These are phyloP conservation scores for Mariannaea elegans DNA, from an alignment of 2,329 filamentous ascomycete genomes.

Conservation along the genomic window DNA sequence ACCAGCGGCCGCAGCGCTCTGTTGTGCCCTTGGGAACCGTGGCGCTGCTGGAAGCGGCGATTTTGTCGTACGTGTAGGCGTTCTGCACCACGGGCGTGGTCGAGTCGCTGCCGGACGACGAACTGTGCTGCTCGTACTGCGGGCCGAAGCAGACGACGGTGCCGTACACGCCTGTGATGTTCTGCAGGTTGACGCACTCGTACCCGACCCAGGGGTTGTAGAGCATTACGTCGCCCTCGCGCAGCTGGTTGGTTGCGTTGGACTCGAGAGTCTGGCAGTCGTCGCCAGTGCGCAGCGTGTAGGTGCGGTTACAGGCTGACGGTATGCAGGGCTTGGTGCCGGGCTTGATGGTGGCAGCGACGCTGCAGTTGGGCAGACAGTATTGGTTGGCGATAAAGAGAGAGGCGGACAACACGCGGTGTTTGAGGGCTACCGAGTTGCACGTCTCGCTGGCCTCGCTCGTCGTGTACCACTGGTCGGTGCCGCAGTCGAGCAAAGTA, in stretches of 20 bases:
- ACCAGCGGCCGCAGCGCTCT: not conserved
- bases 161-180: not conserved
- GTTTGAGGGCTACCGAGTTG: not conserved
- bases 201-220: conserved; percentile 3
- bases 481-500: not conserved
- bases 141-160: not conserved
- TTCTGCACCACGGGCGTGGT: not conserved
- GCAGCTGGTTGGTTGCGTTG: not conserved
- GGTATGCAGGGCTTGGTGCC: not conserved
- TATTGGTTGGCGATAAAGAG: not conserved
- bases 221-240: not conserved
- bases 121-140: not conserved
- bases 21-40: conserved; percentile 1
- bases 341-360: not conserved
- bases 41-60: not conserved
- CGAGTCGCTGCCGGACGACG: not conserved
- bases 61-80: not conserved
- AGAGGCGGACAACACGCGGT: too few relatives aligned
- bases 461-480: not conserved
- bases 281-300: not conserved
- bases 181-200: conserved; percentile 1
- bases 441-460: not conserved
- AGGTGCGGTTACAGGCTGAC: not conserved
- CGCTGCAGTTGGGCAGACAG: not conserved
- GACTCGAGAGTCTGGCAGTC: not conserved